phyloP scores from a whole-genome alignment of 2,329 filamentous ascomycete species.

The Neonectria faginata region DNA sequence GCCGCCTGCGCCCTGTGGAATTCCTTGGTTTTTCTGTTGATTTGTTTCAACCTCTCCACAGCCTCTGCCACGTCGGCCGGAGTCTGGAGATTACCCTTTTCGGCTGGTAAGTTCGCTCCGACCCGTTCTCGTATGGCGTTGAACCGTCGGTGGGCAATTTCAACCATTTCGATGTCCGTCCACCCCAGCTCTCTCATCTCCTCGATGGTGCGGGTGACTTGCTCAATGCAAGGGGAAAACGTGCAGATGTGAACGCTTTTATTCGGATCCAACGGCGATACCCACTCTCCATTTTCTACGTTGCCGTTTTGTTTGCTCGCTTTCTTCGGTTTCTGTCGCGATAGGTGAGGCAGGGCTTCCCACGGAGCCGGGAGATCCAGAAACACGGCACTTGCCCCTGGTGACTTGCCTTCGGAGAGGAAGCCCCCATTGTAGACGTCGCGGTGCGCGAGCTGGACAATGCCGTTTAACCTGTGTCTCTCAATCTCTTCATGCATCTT shows the following conservation, averaged over 20 bases:
- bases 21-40: constrained; percentile 76
- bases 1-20: constrained; percentile 64
- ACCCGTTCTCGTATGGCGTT: constrained; percentile 86
- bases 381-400: constrained; percentile 78
- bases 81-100: constrained; percentile 77
- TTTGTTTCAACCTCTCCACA: constrained; percentile 75
- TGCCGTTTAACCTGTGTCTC: constrained; percentile 72
- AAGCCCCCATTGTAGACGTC: constrained; percentile 85
- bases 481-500: constrained; percentile 77
- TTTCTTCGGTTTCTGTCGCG: constrained; percentile 58
- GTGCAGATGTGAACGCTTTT: constrained; percentile 85
- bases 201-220: constrained; percentile 88
- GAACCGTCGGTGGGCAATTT: constrained; percentile 82
- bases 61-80: constrained; percentile 85
- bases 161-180: constrained; percentile 94
- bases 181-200: constrained; percentile 84
- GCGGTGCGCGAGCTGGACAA: constrained; percentile 80
- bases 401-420: constrained; percentile 68
- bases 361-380: constrained; percentile 85
- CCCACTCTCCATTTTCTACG: constrained; percentile 52
- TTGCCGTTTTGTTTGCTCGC: constrained; percentile 40
- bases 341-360: constrained; percentile 82
- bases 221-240: constrained; percentile 97
- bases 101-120: constrained; percentile 73
- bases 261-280: constrained; percentile 76